A percentile compares a stretch with the other conserved stretches of the same genome.
Conservation (phyloP, 1,284 basidiomycete species). For the Golubevia sp. region DNA sequence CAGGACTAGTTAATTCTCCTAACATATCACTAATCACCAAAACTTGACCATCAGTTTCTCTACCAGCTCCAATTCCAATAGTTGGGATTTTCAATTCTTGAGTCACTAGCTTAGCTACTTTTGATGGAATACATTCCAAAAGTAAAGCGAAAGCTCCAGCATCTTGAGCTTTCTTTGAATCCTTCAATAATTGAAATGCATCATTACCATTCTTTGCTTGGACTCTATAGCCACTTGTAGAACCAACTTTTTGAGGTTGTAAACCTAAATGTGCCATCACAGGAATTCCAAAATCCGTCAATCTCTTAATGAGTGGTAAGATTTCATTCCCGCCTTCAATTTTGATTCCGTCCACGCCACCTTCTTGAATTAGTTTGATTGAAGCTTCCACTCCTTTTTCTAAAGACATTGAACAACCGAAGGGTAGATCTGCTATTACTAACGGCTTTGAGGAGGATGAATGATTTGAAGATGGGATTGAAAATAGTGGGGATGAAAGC, state of each 20-base stretch:
- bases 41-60: neutral
- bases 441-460: neutral
- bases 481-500: constrained; percentile 25
- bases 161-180: neutral
- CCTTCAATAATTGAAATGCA: constrained; percentile 1
- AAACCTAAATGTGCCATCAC: constrained; percentile 5
- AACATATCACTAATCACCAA: constrained; percentile 2
- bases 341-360: neutral
- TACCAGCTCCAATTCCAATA: constrained; percentile 5
- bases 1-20: constrained; percentile 25
- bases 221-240: neutral
- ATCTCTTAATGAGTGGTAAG: neutral
- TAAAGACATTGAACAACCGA: neutral
- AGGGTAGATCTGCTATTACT: neutral
- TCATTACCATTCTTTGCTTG: neutral
- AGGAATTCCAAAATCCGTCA: constrained; percentile 1
- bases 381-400: neutral
- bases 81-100: neutral
- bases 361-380: neutral
- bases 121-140: neutral
- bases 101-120: neutral
- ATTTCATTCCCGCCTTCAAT: neutral
- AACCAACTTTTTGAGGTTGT: neutral
- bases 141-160: constrained; percentile 1
- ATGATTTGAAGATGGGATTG: constrained; percentile 3